These are phyloP conservation scores for Cucurbita moschata DNA, from an alignment of 306 rosid species.

Conservation along the genomic window DNA sequence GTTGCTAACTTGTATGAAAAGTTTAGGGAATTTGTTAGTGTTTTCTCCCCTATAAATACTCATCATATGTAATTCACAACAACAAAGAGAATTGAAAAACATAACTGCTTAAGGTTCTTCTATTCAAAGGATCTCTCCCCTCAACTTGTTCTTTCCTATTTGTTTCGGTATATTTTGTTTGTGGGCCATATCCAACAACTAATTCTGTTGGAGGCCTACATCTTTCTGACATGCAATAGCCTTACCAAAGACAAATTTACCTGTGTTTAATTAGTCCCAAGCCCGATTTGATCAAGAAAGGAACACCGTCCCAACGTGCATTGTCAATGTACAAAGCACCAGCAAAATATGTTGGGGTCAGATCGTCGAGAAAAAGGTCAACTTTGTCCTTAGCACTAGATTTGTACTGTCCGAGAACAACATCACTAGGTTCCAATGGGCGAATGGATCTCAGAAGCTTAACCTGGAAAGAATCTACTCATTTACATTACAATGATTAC, in stretches of 20 bases:
- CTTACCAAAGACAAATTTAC: conserved; percentile 22
- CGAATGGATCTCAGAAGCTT: conserved; percentile 76
- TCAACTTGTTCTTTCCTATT: too few species aligned
- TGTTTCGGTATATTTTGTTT: too few species aligned
- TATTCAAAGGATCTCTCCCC: too few species aligned
- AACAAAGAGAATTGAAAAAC: too few species aligned
- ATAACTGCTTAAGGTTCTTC: too few species aligned
- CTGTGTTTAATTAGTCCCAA: conserved; percentile 81
- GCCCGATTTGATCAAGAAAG: conserved; percentile 78
- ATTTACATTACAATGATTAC: conserved; percentile 9
- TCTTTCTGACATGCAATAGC: not conserved
- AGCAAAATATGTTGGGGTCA: conserved; percentile 78
- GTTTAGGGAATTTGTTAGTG: too few species aligned
- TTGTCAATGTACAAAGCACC: conserved; percentile 72
- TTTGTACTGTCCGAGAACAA: conserved; percentile 84
- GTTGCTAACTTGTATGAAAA: too few species aligned
- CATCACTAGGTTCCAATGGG: conserved; percentile 57
- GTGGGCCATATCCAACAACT: too few species aligned
- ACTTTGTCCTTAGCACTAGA: conserved; percentile 33
- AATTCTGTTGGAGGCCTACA: not conserved
- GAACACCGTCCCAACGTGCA: conserved; percentile 98
- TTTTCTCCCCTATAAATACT: too few species aligned
- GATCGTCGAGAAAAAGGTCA: conserved; percentile 32
- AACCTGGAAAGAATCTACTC: conserved; percentile 48
- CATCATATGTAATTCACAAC: too few species aligned